Percentiles rank a stretch among this genome's conserved stretches.
phyloP scores from a whole-genome alignment of 257 asterid genomes.

The Misopates orontium region DNA sequence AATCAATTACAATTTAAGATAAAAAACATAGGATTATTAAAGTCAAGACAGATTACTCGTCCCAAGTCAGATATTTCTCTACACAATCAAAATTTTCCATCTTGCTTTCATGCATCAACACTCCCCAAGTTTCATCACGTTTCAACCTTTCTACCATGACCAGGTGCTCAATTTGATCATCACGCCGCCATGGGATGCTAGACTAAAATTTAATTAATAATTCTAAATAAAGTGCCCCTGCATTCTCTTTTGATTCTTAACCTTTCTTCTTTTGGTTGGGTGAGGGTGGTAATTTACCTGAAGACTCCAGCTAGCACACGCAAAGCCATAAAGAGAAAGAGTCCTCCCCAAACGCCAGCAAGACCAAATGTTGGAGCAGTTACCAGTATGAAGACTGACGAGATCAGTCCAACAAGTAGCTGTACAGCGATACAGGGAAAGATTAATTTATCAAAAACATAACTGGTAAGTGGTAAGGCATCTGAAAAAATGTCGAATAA shows the following conservation, averaged over 20 bases:
- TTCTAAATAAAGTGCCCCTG: not conserved
- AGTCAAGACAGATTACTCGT: too few species aligned
- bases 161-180: too few species aligned
- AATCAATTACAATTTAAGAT: too few species aligned
- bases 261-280: not conserved
- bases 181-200: too few species aligned
- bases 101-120: too few species aligned
- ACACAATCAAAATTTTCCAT: too few species aligned
- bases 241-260: not conserved
- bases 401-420: conserved; percentile 67
- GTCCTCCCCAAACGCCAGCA: conserved; percentile 85
- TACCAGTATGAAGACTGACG: conserved; percentile 60
- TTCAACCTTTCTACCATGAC: too few species aligned
- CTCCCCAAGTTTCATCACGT: too few species aligned
- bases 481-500: conserved; percentile 16
- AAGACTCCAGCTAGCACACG: conserved; percentile 78
- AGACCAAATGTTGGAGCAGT: conserved; percentile 72
- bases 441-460: conserved; percentile 14
- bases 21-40: too few species aligned
- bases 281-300: conserved; percentile 47
- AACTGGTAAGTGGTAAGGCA: conserved; percentile 11
- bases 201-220: too few species aligned
- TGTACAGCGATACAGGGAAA: conserved; percentile 32
- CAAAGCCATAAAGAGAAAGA: conserved; percentile 85
- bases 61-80: too few species aligned